Evolutionary conservation across 192 early-diverging fungal genomes (phyloP).

Genomic region (Coemansia sp.): DNA sequence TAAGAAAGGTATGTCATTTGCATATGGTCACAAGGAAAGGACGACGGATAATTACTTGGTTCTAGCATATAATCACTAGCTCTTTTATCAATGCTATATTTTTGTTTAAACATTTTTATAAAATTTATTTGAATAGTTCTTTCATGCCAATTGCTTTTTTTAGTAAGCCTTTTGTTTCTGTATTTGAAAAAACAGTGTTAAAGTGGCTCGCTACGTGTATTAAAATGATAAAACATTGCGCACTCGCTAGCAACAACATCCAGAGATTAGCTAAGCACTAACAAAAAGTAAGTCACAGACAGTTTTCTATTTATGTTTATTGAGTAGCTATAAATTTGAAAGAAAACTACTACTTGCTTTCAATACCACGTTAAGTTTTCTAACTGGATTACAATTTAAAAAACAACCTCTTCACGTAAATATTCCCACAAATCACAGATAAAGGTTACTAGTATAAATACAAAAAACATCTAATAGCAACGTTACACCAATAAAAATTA

Average conservation of each 20-base stretch:
- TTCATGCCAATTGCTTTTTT: too few relatives aligned
- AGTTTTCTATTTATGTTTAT: not conserved
- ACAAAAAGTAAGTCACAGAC: not conserved
- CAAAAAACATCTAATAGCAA: not conserved
- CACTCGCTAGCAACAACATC: not conserved
- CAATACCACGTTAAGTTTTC: too few relatives aligned
- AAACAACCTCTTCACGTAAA: not conserved
- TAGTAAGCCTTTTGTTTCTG: too few relatives aligned
- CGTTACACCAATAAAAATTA: not conserved
- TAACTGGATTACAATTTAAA: too few relatives aligned
- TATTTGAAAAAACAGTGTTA: not conserved
- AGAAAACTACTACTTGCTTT: too few relatives aligned
- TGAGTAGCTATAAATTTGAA: not conserved
- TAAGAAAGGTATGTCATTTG: slow-evolving; percentile 52
- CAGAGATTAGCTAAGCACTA: not conserved
- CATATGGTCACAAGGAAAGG: slow-evolving; percentile 52
- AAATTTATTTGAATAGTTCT: too few relatives aligned
- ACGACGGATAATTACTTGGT: slow-evolving; percentile 47
- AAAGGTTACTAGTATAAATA: not conserved
- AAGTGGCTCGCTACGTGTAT: not conserved
- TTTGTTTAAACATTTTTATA: not conserved
- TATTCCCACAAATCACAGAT: not conserved
- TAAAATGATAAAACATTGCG: too few relatives aligned
- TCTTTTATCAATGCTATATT: not conserved
- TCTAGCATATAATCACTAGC: slow-evolving; percentile 38